Evolutionary conservation across 2,329 filamentous ascomycete species (phyloP).

Genomic region (Fulvia fulva): DNA sequence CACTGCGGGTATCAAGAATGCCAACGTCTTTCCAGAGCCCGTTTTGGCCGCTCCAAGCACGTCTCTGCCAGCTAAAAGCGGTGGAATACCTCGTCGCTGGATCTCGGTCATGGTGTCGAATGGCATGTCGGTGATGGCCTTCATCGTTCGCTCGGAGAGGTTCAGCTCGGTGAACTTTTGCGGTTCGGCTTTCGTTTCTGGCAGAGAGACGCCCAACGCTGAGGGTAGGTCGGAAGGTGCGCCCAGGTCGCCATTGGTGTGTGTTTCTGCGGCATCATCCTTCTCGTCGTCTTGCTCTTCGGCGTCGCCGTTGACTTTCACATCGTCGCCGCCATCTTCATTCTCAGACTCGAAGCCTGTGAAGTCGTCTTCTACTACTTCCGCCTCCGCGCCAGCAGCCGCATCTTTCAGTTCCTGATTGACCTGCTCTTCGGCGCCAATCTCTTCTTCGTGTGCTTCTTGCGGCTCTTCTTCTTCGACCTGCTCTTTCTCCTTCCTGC

Average conservation of each 20-base stretch:
- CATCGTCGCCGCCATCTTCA: conserved; percentile 21
- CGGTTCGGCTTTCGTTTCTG: conserved; percentile 58
- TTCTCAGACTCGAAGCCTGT: conserved; percentile 35
- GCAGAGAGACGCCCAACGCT: conserved; percentile 53
- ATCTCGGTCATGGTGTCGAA: conserved; percentile 96
- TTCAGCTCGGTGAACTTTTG: conserved; percentile 76
- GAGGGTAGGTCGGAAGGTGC: conserved; percentile 51
- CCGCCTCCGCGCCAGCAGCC: conserved; percentile 16
- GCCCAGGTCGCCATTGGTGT: conserved; percentile 31
- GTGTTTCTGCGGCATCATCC: conserved; percentile 27
- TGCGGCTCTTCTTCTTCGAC: conserved; percentile 3
- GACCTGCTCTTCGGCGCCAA: conserved; percentile 26
- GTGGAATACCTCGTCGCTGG: conserved; percentile 81
- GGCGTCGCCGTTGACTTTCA: conserved; percentile 32
- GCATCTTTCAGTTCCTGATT: conserved; percentile 29
- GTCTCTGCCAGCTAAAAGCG: conserved; percentile 82
- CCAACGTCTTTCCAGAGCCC: conserved; percentile 89
- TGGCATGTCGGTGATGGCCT: conserved; percentile 85
- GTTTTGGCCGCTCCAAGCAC: conserved; percentile 95
- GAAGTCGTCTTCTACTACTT: conserved; percentile 30
- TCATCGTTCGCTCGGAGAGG: conserved; percentile 82
- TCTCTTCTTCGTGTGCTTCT: conserved; percentile 18
- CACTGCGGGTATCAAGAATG: conserved; percentile 89
- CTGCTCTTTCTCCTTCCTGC: conserved; percentile 13
- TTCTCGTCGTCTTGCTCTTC: conserved; percentile 33